Percentiles rank a stretch among this genome's conserved stretches.
Conservation (phyloP, 768 basidiomycete species). For the Leucocoprinus birnbaumii region DNA sequence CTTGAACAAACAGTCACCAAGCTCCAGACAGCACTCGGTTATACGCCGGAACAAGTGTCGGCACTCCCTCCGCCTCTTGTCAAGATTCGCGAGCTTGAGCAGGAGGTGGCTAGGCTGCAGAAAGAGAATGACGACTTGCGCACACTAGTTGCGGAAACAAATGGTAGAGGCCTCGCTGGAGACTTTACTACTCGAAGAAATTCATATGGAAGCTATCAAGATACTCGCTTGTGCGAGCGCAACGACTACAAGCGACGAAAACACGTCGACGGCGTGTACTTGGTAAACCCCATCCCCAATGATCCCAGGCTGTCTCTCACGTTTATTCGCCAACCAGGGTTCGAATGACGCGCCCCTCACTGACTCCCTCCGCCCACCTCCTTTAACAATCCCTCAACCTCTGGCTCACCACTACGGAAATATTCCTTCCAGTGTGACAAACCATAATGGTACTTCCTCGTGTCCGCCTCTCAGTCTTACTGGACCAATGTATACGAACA, state of each 20-base stretch:
- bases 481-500: constrained; percentile 62
- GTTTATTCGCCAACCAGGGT: constrained; percentile 27
- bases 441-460: constrained; percentile 38
- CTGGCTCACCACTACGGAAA: constrained; percentile 49
- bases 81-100: constrained; percentile 80
- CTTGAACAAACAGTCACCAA: constrained; percentile 85
- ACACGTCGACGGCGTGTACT: constrained; percentile 51
- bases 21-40: constrained; percentile 71
- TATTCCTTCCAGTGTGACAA: constrained; percentile 24
- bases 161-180: constrained; percentile 17
- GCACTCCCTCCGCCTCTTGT: constrained; percentile 69
- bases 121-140: constrained; percentile 76
- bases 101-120: constrained; percentile 69
- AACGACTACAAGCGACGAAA: constrained; percentile 59
- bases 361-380: constrained; percentile 39
- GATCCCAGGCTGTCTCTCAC: background rate
- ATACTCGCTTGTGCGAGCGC: constrained; percentile 48
- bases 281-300: constrained; percentile 30
- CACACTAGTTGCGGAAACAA: constrained; percentile 53
- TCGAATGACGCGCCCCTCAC: constrained; percentile 45
- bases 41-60: constrained; percentile 72
- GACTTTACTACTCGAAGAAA: constrained; percentile 43
- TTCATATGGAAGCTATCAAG: constrained; percentile 44
- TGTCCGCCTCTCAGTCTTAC: constrained; percentile 51
- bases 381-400: constrained; percentile 61